Base-by-base conservation (phyloP, 2,329 filamentous ascomycete genomes). In the Balansia obtecta region DNA sequence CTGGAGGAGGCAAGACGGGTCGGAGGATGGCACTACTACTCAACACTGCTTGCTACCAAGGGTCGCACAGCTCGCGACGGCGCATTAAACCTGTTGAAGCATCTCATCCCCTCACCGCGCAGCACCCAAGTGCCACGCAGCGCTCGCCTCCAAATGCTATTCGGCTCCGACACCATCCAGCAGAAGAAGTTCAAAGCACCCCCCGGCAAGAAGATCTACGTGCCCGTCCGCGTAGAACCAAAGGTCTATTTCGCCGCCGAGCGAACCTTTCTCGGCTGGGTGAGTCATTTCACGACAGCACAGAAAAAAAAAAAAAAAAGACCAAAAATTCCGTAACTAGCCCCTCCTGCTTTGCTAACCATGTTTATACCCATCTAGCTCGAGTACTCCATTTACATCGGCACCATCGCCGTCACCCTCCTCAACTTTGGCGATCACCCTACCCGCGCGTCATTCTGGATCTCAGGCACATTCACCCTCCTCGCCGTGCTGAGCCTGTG, bases 201-300 rank as follows among this genome's bases (percentile, higher is more conserved):
- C 12, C 83, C 80, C 65, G 86, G 86, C 49, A 91, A 90, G 79
- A 87, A 87, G 66, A 97, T 98, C 52, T 91, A 97, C 61, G 93
- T 98, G 22, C 91, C 91, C 13, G 85, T 97, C 50, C 83, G 93
- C 46, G 90, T 98, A 34, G 93, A 98, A 68, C 93, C 93, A 34
- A 98, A 98, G 70, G 93, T 98, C 47, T 95, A 89, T 67, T 95
- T 98, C 64, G 93, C 93, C 20, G 90, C 89, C 1, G 93, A 98
- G 68, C 81, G 93, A 56, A 98, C 93, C 1, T 98, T 96, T 70
- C 77, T 98, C 51, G 87, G 88, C 55, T 98, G 93, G 89, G 83
- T 86, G 69, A 71, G 80, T 70, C 41, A n/a, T n/a, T n/a, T n/a
- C n/a, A n/a, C n/a, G n/a, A n/a, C n/a, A n/a, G n/a, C n/a, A 22